Percentiles rank a stretch among this genome's conserved stretches.
Conservation (phyloP, 2,329 filamentous ascomycete species). For the Amauroascus niger region DNA sequence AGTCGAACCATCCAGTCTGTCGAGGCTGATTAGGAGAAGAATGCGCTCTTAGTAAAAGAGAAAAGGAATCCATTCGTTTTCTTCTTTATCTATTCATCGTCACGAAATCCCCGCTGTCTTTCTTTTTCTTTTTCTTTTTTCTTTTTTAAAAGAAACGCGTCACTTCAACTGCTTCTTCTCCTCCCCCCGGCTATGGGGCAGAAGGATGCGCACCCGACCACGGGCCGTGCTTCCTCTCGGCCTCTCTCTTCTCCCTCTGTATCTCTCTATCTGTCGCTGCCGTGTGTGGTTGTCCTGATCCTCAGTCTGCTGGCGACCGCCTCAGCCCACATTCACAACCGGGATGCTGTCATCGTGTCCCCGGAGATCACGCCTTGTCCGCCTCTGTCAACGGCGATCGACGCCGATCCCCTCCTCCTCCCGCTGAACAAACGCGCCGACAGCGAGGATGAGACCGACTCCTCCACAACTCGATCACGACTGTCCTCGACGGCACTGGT, state of each 20-base stretch:
- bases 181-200: not conserved
- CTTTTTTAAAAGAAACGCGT: too few species aligned
- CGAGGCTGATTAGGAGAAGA: too few species aligned
- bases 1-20: too few species aligned
- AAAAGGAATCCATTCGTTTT: too few species aligned
- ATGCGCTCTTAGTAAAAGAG: too few species aligned
- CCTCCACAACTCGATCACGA: not conserved
- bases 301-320: not conserved
- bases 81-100: too few species aligned
- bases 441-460: not conserved
- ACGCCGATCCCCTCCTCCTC: constrained; percentile 1
- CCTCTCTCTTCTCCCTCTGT: not conserved
- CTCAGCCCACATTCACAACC: not conserved
- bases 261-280: not conserved
- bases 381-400: not conserved
- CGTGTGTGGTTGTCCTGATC: not conserved
- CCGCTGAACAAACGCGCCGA: constrained; percentile 3
- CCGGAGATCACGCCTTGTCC: not conserved
- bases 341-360: not conserved
- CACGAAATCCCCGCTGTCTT: not conserved
- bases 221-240: not conserved
- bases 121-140: not conserved
- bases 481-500: not conserved
- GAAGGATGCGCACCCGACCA: not conserved
- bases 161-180: not conserved